Evolutionary conservation across 305 asterid species (phyloP), one percentile per base, ranked within the genome.

Genomic region (Euphrasia arctica): DNA sequence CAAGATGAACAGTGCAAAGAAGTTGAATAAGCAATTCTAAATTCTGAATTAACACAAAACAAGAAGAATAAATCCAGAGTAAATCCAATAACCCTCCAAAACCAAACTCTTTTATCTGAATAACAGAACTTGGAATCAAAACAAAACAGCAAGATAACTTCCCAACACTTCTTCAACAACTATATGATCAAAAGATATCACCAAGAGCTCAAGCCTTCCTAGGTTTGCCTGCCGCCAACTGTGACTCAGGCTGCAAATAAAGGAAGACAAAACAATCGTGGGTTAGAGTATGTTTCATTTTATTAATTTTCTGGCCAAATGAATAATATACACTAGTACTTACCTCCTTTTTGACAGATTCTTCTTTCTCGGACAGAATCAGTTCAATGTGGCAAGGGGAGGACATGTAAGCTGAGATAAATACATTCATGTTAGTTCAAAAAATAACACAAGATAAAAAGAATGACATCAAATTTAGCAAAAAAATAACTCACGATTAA

Each of bases 351-450:
- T 82, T 84, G 13, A 88, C 96, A 0, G 96, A 9, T 70, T 85
- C 96, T 70, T 88, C 95, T 71, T 88, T 86, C 58, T 88, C 96
- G 0, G 95, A 84, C 58, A 88, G 67, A 47, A 75, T 79, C 78
- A 88, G 68, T 85, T 88, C 96, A 4, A 88, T 85, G 71, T 88
- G 95, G 76, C 96, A 85, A 0, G 94, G 94, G 1, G 91, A 84
- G 0, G 96, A 88, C 96, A 88, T 85, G 74, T 88, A 88, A 3
- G 93, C 95, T 85, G 86, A 41, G 43, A 63, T 2, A 0, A 51
- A 70, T 4, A 48, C 22, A 18, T 7, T 0, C 10, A 2, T 5
- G 42, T 66, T 29, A 65, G 49, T 5, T 8, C 49, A 4, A 18
- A 13, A 43, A 3, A 18, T 4, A 55, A 55, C 1, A 25, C n/a